Evolutionary conservation across 306 rosid species (phyloP).

Genomic region (Begonia fuchsioides): DNA sequence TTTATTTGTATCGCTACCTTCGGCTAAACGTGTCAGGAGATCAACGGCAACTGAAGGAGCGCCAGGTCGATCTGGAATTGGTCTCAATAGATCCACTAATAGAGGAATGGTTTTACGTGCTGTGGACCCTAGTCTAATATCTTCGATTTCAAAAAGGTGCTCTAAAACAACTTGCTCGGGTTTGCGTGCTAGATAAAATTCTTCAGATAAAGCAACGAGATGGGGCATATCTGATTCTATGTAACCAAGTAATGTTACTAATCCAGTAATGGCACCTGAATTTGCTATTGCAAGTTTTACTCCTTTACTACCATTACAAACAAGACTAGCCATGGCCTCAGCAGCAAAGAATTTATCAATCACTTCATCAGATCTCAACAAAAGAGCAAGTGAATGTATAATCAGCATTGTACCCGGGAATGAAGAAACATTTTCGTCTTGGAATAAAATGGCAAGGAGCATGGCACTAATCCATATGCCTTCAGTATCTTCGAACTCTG

Average conservation of each 20-base stretch:
- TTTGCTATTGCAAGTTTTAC: slow-evolving; percentile 73
- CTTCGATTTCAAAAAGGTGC: slow-evolving; percentile 76
- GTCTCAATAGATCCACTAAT: slow-evolving; percentile 86
- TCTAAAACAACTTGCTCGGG: slow-evolving; percentile 88
- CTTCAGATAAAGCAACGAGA: slow-evolving; percentile 59
- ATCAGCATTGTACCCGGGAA: slow-evolving; percentile 54
- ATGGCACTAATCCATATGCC: slow-evolving; percentile 84
- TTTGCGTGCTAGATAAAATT: slow-evolving; percentile 57
- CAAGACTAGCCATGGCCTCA: slow-evolving; percentile 92
- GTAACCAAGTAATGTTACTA: slow-evolving; percentile 61
- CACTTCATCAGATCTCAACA: slow-evolving; percentile 75
- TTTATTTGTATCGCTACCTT: slow-evolving; percentile 80
- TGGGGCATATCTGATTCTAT: slow-evolving; percentile 62
- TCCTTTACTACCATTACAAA: slow-evolving; percentile 59
- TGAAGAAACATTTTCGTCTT: slow-evolving; percentile 46
- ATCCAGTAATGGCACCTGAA: slow-evolving; percentile 86
- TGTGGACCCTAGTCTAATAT: slow-evolving; percentile 66
- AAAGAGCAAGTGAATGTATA: slow-evolving; percentile 66
- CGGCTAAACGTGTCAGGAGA: slow-evolving; percentile 73
- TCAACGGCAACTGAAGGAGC: slow-evolving; percentile 89
- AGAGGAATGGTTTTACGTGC: slow-evolving; percentile 88
- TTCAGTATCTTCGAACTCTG: slow-evolving; percentile 71
- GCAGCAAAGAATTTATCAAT: slow-evolving; percentile 83
- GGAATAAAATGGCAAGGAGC: slow-evolving; percentile 75
- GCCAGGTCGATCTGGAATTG: slow-evolving; percentile 84